Conservation (phyloP, 2,329 filamentous ascomycete genomes). For the Sclerotinia trifoliorum region DNA sequence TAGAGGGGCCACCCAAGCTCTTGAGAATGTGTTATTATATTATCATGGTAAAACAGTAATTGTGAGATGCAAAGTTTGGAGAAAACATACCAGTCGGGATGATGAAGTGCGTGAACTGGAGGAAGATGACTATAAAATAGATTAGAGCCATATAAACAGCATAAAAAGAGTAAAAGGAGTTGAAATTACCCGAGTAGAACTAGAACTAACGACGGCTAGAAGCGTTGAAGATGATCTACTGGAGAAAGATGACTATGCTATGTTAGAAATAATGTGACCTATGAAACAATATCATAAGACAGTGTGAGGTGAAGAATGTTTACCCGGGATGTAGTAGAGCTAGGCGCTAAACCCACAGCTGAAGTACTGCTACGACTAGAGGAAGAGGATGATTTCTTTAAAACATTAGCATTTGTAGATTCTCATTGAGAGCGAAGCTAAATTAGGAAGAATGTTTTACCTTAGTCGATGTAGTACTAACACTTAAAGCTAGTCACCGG, state of each 20-base stretch:
- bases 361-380: not conserved
- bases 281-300: not conserved
- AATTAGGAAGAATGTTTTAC: not conserved
- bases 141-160: no score
- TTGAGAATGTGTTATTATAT: not conserved
- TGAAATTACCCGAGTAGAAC: no score
- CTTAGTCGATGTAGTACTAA: not conserved
- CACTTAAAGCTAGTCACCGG: not conserved
- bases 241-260: not conserved
- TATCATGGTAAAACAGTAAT: not conserved
- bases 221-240: no score
- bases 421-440: not conserved
- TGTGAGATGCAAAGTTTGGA: not conserved
- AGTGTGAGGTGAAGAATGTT: not conserved
- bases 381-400: not conserved
- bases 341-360: not conserved
- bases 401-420: not conserved
- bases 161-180: no score
- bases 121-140: not conserved
- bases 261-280: not conserved
- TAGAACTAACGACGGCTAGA: no score
- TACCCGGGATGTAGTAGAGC: constrained; percentile 4
- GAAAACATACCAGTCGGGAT: not conserved
- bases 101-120: not conserved
- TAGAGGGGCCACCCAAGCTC: not conserved